Percentiles rank a stretch among this genome's conserved stretches.
Evolutionary conservation across 805 yeast species (phyloP).

Genomic region (Pichia ethanolica): DNA sequence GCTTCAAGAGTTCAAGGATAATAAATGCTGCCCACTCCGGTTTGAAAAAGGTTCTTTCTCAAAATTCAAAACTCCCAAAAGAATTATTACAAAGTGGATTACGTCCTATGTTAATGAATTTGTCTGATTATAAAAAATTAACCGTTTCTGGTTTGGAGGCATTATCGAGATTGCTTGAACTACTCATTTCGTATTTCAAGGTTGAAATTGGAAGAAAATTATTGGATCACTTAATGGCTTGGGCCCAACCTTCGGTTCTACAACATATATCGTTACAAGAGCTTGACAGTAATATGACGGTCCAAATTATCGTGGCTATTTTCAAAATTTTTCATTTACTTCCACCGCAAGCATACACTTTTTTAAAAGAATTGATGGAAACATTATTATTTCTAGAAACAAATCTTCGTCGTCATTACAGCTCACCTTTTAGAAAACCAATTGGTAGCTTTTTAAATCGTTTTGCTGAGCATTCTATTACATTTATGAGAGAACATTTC

Average conservation of each 20-base stretch:
- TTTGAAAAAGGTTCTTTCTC: constrained; percentile 71
- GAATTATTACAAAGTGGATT: constrained; percentile 92
- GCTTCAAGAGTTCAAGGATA: constrained; percentile 76
- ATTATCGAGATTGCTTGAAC: constrained; percentile 73
- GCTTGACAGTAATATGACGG: constrained; percentile 69
- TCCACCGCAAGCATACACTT: constrained; percentile 88
- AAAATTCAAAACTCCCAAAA: constrained; percentile 83
- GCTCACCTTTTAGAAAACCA: constrained; percentile 88
- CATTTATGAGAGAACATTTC: constrained; percentile 61
- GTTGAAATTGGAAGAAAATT: constrained; percentile 94
- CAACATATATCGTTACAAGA: constrained; percentile 75
- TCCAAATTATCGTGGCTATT: constrained; percentile 83
- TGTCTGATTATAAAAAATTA: constrained; percentile 86
- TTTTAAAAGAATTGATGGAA: constrained; percentile 77
- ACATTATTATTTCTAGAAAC: constrained; percentile 75
- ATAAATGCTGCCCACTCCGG: constrained; percentile 94
- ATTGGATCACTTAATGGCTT: constrained; percentile 88
- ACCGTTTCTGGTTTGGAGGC: constrained; percentile 90
- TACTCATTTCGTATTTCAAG: constrained; percentile 85
- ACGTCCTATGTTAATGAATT: constrained; percentile 90
- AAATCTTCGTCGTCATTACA: constrained; percentile 73
- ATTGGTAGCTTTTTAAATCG: constrained; percentile 79
- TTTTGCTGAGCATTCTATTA: constrained; percentile 67
- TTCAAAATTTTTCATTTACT: constrained; percentile 84
- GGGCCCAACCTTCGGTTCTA: constrained; percentile 82